phyloP scores from a whole-genome alignment of 257 asterid genomes.

The Ballota nigra region DNA sequence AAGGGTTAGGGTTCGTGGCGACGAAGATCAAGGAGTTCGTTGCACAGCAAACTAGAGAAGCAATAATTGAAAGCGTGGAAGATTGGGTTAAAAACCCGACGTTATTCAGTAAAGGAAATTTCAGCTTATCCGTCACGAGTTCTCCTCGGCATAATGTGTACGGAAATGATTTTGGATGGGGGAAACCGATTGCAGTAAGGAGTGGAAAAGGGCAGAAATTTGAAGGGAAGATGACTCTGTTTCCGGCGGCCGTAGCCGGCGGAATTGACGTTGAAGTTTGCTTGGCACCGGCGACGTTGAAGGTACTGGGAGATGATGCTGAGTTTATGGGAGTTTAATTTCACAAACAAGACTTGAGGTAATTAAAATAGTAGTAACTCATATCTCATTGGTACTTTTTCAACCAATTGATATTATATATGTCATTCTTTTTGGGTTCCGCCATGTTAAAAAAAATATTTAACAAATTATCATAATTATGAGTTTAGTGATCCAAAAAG shows the following conservation, averaged over 20 bases:
- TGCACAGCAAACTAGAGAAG: not conserved
- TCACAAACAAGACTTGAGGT: no score
- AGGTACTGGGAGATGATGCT: constrained; percentile 30
- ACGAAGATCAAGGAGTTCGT: not conserved
- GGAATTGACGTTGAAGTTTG: constrained; percentile 48
- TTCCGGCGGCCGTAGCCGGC: constrained; percentile 32
- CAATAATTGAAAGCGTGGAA: not conserved
- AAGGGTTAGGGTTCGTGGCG: constrained; percentile 6
- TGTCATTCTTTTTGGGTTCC: no score
- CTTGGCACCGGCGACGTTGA: constrained; percentile 31
- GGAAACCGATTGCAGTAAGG: constrained; percentile 44
- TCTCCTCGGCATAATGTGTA: constrained; percentile 52
- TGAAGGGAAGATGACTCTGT: constrained; percentile 45
- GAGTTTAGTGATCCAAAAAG: no score
- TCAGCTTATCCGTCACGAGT: constrained; percentile 26
- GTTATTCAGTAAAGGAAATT: not conserved
- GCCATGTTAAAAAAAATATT: no score
- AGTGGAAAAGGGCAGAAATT: constrained; percentile 32
- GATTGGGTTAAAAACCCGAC: not conserved
- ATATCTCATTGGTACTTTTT: no score
- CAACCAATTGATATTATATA: no score
- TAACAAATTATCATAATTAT: no score
- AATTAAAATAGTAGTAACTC: no score
- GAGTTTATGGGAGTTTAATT: constrained; percentile 35
- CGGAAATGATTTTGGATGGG: constrained; percentile 51